Percentiles rank a stretch among this genome's conserved stretches.
These are phyloP conservation scores for Jaenimonas drosophilae DNA, from an alignment of 208 protist genomes.

Conservation along the genomic window DNA sequence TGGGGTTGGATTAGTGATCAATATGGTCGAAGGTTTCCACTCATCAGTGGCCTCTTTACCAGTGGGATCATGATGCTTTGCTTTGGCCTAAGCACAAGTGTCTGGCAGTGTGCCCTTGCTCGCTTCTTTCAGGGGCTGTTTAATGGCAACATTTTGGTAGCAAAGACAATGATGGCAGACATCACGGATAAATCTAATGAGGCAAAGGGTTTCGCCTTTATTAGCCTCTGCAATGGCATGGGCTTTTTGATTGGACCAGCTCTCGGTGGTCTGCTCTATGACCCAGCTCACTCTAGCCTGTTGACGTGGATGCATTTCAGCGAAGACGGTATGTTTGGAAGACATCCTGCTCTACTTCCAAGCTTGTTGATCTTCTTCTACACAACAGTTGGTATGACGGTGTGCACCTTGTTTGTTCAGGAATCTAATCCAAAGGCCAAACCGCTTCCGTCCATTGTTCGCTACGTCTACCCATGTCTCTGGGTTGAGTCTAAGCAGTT, in stretches of 20 bases:
- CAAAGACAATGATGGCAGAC: slow-evolving; percentile 72
- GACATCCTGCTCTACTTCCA: slow-evolving; percentile 38
- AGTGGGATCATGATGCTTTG: slow-evolving; percentile 53
- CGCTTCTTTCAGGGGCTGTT: slow-evolving; percentile 58
- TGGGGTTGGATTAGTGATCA: slow-evolving; percentile 61
- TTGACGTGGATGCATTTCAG: slow-evolving; percentile 21
- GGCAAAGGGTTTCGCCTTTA: slow-evolving; percentile 91
- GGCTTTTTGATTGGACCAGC: slow-evolving; percentile 47
- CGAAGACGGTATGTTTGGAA: slow-evolving; percentile 25
- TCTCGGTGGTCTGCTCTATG: slow-evolving; percentile 53
- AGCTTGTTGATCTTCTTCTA: slow-evolving; percentile 38
- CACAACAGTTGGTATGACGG: slow-evolving; percentile 33
- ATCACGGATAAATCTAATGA: slow-evolving; percentile 62
- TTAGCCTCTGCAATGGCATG: slow-evolving; percentile 82
- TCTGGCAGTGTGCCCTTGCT: slow-evolving; percentile 31
- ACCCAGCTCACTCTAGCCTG: slow-evolving; percentile 16
- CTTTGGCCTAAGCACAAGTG: slow-evolving; percentile 47
- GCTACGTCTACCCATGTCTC: slow-evolving; percentile 14
- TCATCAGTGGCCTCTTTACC: slow-evolving; percentile 46
- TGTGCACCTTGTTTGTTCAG: slow-evolving; percentile 41
- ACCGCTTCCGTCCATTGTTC: slow-evolving; percentile 24
- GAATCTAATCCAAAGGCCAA: slow-evolving; percentile 51
- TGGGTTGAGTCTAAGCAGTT: slow-evolving; percentile 12
- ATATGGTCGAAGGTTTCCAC: slow-evolving; percentile 37
- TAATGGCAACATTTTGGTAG: slow-evolving; percentile 74